Percentiles rank a stretch among this genome's conserved stretches.
Conservation (phyloP, 306 rosid genomes). For the Corylus heterophylla region DNA sequence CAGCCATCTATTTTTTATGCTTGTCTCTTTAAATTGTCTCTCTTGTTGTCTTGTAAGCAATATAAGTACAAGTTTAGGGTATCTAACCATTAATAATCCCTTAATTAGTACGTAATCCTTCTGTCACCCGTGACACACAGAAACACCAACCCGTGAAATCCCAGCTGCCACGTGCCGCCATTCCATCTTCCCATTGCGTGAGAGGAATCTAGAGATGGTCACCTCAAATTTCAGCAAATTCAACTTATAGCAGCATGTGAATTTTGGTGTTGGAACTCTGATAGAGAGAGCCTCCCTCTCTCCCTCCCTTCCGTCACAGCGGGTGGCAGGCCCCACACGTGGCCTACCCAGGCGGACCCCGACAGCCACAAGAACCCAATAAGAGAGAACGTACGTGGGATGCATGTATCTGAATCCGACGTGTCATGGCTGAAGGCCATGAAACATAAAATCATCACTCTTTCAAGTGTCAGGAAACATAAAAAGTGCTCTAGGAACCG, state of each 20-base stretch:
- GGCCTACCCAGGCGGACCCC: neutral
- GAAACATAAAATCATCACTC: slow-evolving; percentile 22
- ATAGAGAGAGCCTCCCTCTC: neutral
- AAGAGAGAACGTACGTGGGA: slow-evolving; percentile 24
- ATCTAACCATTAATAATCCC: slow-evolving; percentile 21
- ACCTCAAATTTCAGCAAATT: slow-evolving; percentile 35
- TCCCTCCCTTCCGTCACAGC: slow-evolving; percentile 6
- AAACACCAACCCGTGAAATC: slow-evolving; percentile 59
- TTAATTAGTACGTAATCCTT: slow-evolving; percentile 16
- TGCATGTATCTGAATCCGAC: slow-evolving; percentile 6
- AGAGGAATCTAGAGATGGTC: neutral
- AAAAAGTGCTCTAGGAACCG: slow-evolving; percentile 26
- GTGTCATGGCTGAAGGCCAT: slow-evolving; percentile 35
- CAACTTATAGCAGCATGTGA: slow-evolving; percentile 54
- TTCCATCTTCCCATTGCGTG: slow-evolving; percentile 9
- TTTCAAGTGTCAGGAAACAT: neutral
- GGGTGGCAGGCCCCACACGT: neutral
- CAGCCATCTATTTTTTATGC: slow-evolving; percentile 26
- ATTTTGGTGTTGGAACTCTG: slow-evolving; percentile 35
- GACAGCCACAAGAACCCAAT: slow-evolving; percentile 11
- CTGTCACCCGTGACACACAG: slow-evolving; percentile 53
- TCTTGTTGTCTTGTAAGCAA: neutral
- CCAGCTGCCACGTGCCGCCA: slow-evolving; percentile 42
- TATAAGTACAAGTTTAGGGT: neutral
- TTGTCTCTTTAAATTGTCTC: slow-evolving; percentile 7